These are phyloP conservation scores for Lolium multiflorum DNA, from an alignment of 176 grass and related monocot genomes.

Conservation along the genomic window DNA sequence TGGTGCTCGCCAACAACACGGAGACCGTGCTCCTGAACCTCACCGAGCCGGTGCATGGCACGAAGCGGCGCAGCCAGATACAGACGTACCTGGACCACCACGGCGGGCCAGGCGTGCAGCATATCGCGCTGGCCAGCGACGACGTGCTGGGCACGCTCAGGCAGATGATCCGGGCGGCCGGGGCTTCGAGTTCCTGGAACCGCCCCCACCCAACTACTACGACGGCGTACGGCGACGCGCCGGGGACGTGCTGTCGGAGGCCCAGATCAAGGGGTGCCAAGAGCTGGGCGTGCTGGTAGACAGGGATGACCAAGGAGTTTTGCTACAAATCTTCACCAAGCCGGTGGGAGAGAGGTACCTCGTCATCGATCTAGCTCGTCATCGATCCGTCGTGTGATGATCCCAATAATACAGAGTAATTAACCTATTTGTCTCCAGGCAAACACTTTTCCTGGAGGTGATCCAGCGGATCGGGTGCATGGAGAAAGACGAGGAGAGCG, in stretches of 20 bases:
- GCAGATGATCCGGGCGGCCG: background rate
- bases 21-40: conserved; percentile 57
- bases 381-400: no score
- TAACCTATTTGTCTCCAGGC: conserved; percentile 30
- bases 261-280: conserved; percentile 55
- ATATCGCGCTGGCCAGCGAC: conserved; percentile 52
- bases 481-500: conserved; percentile 72
- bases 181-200: conserved; percentile 36
- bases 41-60: conserved; percentile 68
- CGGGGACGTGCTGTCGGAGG: conserved; percentile 59
- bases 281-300: conserved; percentile 63
- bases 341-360: conserved; percentile 67
- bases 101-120: conserved; percentile 58
- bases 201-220: conserved; percentile 61
- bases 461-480: conserved; percentile 93
- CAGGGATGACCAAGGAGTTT: conserved; percentile 65
- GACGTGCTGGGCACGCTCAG: conserved; percentile 48
- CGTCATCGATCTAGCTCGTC: no score
- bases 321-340: conserved; percentile 69
- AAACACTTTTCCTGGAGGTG: conserved; percentile 94
- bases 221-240: conserved; percentile 57
- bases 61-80: conserved; percentile 66
- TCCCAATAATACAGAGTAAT: no score
- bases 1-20: conserved; percentile 64
- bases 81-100: conserved; percentile 67